Percentiles rank a stretch among this genome's conserved stretches.
phyloP scores from a whole-genome alignment of 2,329 filamentous ascomycete genomes.

The Metarhizium humberi region DNA sequence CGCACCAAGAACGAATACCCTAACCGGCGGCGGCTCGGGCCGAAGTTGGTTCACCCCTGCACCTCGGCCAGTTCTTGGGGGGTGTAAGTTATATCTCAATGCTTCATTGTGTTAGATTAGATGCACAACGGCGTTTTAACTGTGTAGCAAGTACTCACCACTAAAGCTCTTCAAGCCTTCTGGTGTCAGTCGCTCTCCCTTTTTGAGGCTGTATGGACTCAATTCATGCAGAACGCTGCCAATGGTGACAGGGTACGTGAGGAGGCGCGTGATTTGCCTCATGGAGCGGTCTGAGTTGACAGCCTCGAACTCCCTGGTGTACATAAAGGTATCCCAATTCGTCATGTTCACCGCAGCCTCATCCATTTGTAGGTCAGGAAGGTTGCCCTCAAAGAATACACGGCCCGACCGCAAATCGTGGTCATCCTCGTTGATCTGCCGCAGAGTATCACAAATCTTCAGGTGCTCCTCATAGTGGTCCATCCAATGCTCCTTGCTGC shows the following conservation, averaged over 20 bases:
- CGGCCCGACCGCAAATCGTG: constrained; percentile 87
- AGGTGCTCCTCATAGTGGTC: constrained; percentile 91
- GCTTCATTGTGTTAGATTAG: constrained; percentile 39
- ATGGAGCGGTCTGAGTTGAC: constrained; percentile 85
- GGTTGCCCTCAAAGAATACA: constrained; percentile 88
- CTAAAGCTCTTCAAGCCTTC: constrained; percentile 93
- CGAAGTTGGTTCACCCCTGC: constrained; percentile 68
- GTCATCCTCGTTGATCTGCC: constrained; percentile 95
- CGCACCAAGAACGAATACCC: constrained; percentile 87
- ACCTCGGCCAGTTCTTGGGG: constrained; percentile 69
- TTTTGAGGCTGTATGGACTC: constrained; percentile 78
- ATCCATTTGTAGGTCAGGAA: constrained; percentile 81
- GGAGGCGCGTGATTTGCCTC: constrained; percentile 82
- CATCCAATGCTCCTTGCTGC: constrained; percentile 89
- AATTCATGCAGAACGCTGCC: constrained; percentile 89
- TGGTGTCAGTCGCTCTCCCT: constrained; percentile 64
- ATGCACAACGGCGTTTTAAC: not conserved
- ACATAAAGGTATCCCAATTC: constrained; percentile 96
- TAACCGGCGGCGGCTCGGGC: constrained; percentile 76
- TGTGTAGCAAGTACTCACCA: constrained; percentile 46
- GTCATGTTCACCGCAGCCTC: constrained; percentile 94
- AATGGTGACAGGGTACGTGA: constrained; percentile 91
- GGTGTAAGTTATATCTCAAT: constrained; percentile 87
- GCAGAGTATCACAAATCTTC: constrained; percentile 81
- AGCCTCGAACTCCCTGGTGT: constrained; percentile 82